phyloP scores from a whole-genome alignment of 345 rosid species.

The Hibiscus trionum region DNA sequence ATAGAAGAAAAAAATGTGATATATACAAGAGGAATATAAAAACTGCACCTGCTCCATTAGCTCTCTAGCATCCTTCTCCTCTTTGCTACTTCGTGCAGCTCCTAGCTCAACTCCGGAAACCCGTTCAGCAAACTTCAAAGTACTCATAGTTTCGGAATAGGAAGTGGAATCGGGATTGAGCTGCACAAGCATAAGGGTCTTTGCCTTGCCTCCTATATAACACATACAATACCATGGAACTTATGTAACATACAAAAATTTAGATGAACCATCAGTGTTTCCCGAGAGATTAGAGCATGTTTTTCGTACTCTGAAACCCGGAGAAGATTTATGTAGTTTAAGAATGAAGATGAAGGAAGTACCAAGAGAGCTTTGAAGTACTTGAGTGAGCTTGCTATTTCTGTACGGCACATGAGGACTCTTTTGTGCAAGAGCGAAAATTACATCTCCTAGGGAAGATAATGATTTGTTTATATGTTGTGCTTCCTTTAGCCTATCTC shows the following conservation, averaged over 20 bases:
- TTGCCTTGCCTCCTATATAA: conserved; percentile 84
- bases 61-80: conserved; percentile 71
- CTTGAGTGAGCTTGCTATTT: conserved; percentile 97
- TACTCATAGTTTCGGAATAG: conserved; percentile 72
- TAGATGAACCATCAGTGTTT: not conserved
- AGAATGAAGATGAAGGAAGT: not conserved
- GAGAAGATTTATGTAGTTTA: not conserved
- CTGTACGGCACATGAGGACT: conserved; percentile 83
- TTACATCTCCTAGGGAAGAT: conserved; percentile 91
- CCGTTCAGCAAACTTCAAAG: conserved; percentile 92
- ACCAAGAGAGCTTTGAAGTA: conserved; percentile 48
- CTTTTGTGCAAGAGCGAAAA: conserved; percentile 84
- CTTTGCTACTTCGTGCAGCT: conserved; percentile 82
- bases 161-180: conserved; percentile 79
- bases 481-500: conserved; percentile 84
- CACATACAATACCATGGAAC: not conserved
- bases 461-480: conserved; percentile 96
- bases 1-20: not conserved
- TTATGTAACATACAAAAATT: conserved; percentile 1
- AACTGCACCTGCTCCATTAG: conserved; percentile 73
- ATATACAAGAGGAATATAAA: not conserved
- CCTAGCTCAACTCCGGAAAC: conserved; percentile 96
- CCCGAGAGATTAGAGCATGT: not conserved
- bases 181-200: conserved; percentile 95
- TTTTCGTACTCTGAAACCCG: not conserved